Percentiles rank a stretch among this genome's conserved stretches.
These are phyloP conservation scores for Fusarium lyarnte DNA, from an alignment of 2,329 filamentous ascomycete genomes.

Conservation along the genomic window DNA sequence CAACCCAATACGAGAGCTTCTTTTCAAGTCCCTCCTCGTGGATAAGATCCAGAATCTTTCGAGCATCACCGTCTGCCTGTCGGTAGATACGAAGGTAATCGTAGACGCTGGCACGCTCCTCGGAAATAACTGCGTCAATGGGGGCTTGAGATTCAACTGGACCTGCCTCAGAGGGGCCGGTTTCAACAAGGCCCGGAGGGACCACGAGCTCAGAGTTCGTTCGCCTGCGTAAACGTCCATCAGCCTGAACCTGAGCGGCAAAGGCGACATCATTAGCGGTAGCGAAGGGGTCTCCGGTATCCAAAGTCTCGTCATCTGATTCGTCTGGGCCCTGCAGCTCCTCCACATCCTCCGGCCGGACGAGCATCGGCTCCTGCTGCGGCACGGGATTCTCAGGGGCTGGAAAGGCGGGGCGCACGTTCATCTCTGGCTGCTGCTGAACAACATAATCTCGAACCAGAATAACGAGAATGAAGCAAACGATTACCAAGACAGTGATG, in stretches of 20 bases:
- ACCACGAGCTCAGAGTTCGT: constrained; percentile 18
- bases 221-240: constrained; percentile 23
- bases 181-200: constrained; percentile 18
- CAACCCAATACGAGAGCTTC: constrained; percentile 68
- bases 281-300: constrained; percentile 37
- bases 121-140: background rate
- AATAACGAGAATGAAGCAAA: constrained; percentile 96
- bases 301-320: constrained; percentile 47
- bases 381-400: constrained; percentile 50
- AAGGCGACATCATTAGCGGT: constrained; percentile 21
- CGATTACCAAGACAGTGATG: constrained; percentile 89
- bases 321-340: constrained; percentile 37
- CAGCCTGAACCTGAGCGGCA: constrained; percentile 13
- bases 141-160: constrained; percentile 5
- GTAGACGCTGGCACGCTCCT: constrained; percentile 41
- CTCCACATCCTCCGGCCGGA: constrained; percentile 38
- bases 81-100: constrained; percentile 64
- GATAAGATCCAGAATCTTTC: constrained; percentile 69
- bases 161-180: background rate
- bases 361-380: constrained; percentile 38
- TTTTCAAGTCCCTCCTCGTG: constrained; percentile 68
- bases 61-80: constrained; percentile 67
- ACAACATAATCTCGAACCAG: constrained; percentile 97
- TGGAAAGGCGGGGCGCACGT: constrained; percentile 76
- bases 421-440: constrained; percentile 93